Evolutionary conservation across 2,329 filamentous ascomycete genomes (phyloP), one percentile per base, ranked within the genome.

Genomic region (Cephalotrichum gorgonifer): DNA sequence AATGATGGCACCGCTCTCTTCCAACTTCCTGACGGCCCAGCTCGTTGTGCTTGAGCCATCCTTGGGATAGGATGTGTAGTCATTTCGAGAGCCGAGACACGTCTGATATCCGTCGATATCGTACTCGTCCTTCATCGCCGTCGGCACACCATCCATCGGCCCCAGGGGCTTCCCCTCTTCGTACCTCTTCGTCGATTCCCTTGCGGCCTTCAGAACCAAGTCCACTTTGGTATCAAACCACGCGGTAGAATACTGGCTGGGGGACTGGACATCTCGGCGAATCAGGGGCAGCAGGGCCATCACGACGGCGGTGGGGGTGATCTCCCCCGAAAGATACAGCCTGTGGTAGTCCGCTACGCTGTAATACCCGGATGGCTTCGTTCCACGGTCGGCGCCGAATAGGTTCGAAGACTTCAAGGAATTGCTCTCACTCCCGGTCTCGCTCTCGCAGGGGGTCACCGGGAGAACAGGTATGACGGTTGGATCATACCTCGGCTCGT

Each of bases 61-160:
- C 1, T 54, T 50, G 6, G 67, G 65, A 12, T 68, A 59, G 7
- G 71, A 65, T 1, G 73, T 79, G 57, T 81, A 84, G 57, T 84
- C 77, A 53, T 79, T 69, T 30, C 69, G 70, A 9, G 78, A 80
- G 7, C 83, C 83, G 39, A 86, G 70, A 11, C 73, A 83, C 38
- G 78, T 83, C 41, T 73, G 72, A 61, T 91, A 89, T 1, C 85
- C 86, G n/a, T 79, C 76, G 23, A 91, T 65, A 59, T 88, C 81
- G 45, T 86, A 78, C 60, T 89, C 85, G 56, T 90, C 86, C 65
- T 90, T 90, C 45, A 88, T 75, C 0, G 78, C 83, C 5, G 88
- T 76, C 0, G 85, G 86, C 0, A 90, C 75, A 7, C 86, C 86
- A 56, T 89, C 86, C 0, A 90, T 68, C 1, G 78, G 71, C 0